phyloP scores from a whole-genome alignment of 257 asterid species.

The Penstemon newberryi region DNA sequence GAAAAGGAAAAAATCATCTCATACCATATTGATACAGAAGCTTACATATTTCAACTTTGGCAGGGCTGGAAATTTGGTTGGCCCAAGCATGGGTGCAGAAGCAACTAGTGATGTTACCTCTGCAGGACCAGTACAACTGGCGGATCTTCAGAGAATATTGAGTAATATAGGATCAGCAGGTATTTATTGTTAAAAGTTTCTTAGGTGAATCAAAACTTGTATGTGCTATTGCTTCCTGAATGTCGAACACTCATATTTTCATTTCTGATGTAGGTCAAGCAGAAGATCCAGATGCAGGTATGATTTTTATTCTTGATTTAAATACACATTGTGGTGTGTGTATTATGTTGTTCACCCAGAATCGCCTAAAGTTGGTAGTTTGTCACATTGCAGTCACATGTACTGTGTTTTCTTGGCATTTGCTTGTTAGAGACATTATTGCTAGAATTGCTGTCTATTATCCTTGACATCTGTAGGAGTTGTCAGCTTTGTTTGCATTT shows the following conservation, averaged over 20 bases:
- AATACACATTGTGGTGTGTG: conserved; percentile 1
- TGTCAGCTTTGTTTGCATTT: conserved; percentile 8
- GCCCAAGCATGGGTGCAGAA: conserved; percentile 76
- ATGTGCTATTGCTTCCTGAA: conserved; percentile 23
- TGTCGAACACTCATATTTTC: conserved; percentile 29
- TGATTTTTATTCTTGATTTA: conserved; percentile 16
- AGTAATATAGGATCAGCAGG: conserved; percentile 86
- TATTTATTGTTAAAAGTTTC: conserved; percentile 20
- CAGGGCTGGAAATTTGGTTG: conserved; percentile 89
- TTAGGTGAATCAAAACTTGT: not conserved
- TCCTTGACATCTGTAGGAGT: not conserved
- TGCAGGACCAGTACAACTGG: conserved; percentile 87
- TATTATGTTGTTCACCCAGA: conserved; percentile 14
- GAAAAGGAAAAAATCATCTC: not conserved
- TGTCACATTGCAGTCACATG: conserved; percentile 6
- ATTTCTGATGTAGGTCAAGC: conserved; percentile 45
- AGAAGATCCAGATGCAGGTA: conserved; percentile 95
- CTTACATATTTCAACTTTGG: conserved; percentile 22
- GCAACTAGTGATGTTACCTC: conserved; percentile 83
- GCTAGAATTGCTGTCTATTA: conserved; percentile 11
- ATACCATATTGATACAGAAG: not conserved
- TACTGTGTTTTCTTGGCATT: not conserved
- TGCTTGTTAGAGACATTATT: not conserved
- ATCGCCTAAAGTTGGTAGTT: not conserved
- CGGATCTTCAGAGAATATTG: conserved; percentile 88